Evolutionary conservation across 305 asterid species (phyloP).

Genomic region (Fraxinus baroniana): DNA sequence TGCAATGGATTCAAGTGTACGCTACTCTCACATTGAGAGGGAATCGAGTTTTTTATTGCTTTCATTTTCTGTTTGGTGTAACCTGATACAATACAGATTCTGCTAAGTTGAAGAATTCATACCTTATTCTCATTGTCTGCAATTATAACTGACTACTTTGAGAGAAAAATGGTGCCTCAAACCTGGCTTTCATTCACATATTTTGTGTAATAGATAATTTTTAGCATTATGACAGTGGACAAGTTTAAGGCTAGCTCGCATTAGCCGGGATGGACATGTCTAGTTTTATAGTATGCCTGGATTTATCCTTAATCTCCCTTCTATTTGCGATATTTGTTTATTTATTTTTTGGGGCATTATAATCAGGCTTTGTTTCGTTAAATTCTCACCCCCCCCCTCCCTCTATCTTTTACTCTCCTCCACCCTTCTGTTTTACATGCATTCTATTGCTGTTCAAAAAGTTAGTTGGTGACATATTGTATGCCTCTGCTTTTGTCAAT

Average conservation of each 20-base stretch:
- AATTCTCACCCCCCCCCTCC: background rate
- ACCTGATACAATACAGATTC: background rate
- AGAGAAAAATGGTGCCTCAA: background rate
- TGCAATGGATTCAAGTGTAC: background rate
- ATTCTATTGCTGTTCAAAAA: background rate
- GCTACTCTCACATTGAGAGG: background rate
- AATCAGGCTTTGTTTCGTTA: background rate
- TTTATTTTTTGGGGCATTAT: background rate
- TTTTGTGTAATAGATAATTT: background rate
- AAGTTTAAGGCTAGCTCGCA: background rate
- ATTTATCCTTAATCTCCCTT: background rate
- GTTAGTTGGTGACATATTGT: background rate
- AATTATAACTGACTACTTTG: background rate
- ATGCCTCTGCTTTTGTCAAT: background rate
- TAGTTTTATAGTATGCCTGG: background rate
- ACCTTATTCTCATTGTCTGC: background rate
- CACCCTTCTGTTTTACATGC: background rate
- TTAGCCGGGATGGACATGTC: background rate
- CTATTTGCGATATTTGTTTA: background rate
- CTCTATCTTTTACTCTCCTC: background rate
- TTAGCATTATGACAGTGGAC: background rate
- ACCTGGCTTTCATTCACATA: background rate
- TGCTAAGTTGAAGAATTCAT: background rate
- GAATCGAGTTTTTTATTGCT: background rate
- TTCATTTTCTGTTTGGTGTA: background rate